phyloP scores from a whole-genome alignment of 2,329 filamentous ascomycete species.

The Ceratocystis colombiana region DNA sequence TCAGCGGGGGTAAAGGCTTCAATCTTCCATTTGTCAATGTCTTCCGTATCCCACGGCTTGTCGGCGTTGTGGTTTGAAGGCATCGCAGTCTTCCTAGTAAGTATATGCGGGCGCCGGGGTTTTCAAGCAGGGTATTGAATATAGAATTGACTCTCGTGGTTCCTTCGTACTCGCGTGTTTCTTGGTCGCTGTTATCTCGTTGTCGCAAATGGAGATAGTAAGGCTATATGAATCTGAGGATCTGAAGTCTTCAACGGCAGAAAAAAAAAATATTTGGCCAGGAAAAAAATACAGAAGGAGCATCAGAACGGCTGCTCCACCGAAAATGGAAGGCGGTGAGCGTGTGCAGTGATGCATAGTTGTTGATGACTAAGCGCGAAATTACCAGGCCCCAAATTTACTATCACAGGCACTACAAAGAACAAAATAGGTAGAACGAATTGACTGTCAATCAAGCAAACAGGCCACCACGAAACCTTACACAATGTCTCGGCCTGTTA shows the following conservation, averaged over 20 bases:
- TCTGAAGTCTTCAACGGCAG: constrained; percentile 20
- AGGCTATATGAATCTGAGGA: neutral
- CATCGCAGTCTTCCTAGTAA: constrained; percentile 41
- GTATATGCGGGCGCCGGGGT: neutral
- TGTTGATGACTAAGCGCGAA: constrained; percentile 22
- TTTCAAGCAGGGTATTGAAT: neutral
- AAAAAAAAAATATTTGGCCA: constrained; percentile 26
- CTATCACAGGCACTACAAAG: constrained; percentile 10
- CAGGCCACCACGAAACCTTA: neutral
- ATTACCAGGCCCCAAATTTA: constrained; percentile 20
- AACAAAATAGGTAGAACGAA: neutral
- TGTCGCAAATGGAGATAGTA: neutral
- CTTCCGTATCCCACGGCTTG: constrained; percentile 92
- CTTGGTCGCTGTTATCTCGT: neutral
- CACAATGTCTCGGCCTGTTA: constrained; percentile 44
- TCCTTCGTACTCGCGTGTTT: neutral
- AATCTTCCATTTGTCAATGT: constrained; percentile 94
- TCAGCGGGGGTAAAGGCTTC: constrained; percentile 78
- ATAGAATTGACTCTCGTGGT: neutral
- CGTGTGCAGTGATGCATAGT: no score
- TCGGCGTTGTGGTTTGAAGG: constrained; percentile 81
- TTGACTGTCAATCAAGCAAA: neutral
- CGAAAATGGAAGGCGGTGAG: constrained; percentile 23
- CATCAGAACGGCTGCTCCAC: neutral
- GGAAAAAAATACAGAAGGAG: constrained; percentile 20